phyloP scores from a whole-genome alignment of 192 early-diverging fungal species.

The Umbelopsis sp. region DNA sequence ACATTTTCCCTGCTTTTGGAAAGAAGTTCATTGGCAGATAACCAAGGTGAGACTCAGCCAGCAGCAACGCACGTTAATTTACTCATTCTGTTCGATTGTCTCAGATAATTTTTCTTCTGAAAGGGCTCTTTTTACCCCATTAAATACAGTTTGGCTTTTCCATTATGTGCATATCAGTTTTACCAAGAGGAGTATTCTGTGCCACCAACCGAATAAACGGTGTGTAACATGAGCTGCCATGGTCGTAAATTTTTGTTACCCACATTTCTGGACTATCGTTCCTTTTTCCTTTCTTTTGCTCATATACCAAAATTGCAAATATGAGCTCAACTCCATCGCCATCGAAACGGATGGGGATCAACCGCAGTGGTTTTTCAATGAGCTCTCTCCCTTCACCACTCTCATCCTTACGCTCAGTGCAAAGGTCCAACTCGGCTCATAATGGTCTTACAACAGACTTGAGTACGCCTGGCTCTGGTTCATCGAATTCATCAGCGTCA shows the following conservation, averaged over 20 bases:
- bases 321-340: not conserved
- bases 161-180: too few relatives aligned
- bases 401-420: not conserved
- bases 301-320: not conserved
- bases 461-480: not conserved
- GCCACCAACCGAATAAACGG: not conserved
- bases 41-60: not conserved
- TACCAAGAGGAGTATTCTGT: not conserved
- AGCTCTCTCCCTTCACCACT: not conserved
- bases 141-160: too few relatives aligned
- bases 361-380: not conserved
- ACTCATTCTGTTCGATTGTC: not conserved
- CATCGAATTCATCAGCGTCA: not conserved
- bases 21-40: not conserved
- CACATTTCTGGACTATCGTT: not conserved
- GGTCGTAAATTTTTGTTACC: too few relatives aligned
- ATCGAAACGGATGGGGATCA: not conserved
- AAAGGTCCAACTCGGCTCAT: not conserved
- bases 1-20: not conserved
- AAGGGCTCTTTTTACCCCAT: too few relatives aligned
- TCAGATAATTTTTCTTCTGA: too few relatives aligned
- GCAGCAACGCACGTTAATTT: not conserved
- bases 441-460: not conserved
- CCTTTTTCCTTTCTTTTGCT: not conserved
- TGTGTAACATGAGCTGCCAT: constrained; percentile 4